Evolutionary conservation across 1,284 basidiomycete genomes (phyloP), one percentile per base, ranked within the genome.

Genomic region (Meripilus lineatus): DNA sequence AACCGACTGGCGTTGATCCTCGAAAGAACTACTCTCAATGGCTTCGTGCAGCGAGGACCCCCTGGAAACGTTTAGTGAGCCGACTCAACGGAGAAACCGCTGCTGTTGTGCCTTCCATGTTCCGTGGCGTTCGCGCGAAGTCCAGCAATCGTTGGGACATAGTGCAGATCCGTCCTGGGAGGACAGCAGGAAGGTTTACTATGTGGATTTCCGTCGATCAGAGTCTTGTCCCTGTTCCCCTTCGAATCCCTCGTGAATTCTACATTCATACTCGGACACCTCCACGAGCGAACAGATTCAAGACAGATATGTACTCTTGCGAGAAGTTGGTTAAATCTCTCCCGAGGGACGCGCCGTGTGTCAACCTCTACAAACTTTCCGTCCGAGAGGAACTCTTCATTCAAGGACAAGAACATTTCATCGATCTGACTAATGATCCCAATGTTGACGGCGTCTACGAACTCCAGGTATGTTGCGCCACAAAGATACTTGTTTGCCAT

Each of bases 401-500:
- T 25, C 82, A 90, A 34, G 89, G 88, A 22, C 87, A 93, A 55
- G 84, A 89, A 45, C 89, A 96, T 61, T 98, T 98, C 59, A 86
- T 92, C 25, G 84, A 91, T 56, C 74, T 99, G 42, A 89, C 84
- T 50, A 97, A 96, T 61, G 90, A 95, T 57, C 90, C 94, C 0
- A 93, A 92, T 58, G 91, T 98, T 6, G 93, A 98, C 54, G 93
- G 93, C 2, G 89, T 97, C 2, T 99, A 88, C 58, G 96, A 99
- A 67, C 75, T 88, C 30, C 92, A 98, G 74, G 89, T 89, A 51
- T 21, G 50, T 32, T 45, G 50, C 66, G 46, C 18, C 5, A 41
- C 8, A n/a, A 25, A 38, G 15, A 4, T 15, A 35, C 11, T 44
- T 47, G 52, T 10, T 33, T 37, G 43, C 34, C 49, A 28, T 46